A percentile compares a stretch with the other conserved stretches of the same genome.
Evolutionary conservation across 2,329 filamentous ascomycete genomes (phyloP).

Genomic region (Annulohypoxylon truncatum): DNA sequence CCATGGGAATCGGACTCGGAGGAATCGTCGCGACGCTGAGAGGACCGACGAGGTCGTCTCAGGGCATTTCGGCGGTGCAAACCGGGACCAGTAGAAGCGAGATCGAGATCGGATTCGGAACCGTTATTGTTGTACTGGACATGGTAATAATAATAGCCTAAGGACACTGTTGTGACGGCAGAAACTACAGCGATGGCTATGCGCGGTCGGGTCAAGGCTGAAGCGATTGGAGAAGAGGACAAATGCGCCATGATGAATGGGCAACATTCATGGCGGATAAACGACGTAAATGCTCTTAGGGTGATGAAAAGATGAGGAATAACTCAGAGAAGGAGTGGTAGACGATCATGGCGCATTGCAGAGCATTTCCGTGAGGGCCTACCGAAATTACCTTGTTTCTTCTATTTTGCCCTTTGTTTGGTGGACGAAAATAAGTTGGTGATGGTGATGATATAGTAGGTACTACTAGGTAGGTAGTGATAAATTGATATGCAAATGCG

Average conservation of each 20-base stretch:
- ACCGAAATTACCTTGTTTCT: background rate
- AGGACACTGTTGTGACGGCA: slow-evolving; percentile 65
- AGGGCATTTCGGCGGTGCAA: slow-evolving; percentile 76
- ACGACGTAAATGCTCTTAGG: background rate
- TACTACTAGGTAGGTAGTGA: too few relatives aligned
- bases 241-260: slow-evolving; percentile 59
- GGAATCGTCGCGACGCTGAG: slow-evolving; percentile 51
- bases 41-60: slow-evolving; percentile 60
- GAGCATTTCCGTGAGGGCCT: background rate
- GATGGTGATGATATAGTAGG: too few relatives aligned
- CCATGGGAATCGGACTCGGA: slow-evolving; percentile 56
- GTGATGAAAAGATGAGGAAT: background rate
- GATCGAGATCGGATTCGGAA: slow-evolving; percentile 44
- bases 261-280: slow-evolving; percentile 46
- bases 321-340: background rate
- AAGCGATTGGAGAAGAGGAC: slow-evolving; percentile 59
- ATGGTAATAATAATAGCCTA: slow-evolving; percentile 69
- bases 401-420: too few relatives aligned
- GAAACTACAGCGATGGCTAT: slow-evolving; percentile 67
- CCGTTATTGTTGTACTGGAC: slow-evolving; percentile 48
- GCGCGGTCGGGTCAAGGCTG: slow-evolving; percentile 66
- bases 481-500: too few relatives aligned
- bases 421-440: too few relatives aligned
- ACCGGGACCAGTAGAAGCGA: slow-evolving; percentile 46
- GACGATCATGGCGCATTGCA: background rate